These are phyloP conservation scores for Cyberlindnera nakhonratchasimensis DNA, from an alignment of 805 yeast genomes.

Conservation along the genomic window DNA sequence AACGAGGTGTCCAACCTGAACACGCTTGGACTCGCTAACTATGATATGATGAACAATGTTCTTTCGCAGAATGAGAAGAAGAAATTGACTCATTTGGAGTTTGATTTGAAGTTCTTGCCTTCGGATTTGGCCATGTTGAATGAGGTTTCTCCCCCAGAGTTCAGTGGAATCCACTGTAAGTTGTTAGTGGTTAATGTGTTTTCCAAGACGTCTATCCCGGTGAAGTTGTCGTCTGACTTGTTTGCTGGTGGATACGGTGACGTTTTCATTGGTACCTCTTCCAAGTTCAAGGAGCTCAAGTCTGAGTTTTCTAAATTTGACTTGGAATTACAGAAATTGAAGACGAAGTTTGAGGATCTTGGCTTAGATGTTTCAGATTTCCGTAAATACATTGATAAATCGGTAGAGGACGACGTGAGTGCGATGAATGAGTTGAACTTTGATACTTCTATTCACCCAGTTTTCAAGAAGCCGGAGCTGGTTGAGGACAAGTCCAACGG, in stretches of 20 bases:
- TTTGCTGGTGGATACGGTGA: conserved; percentile 18
- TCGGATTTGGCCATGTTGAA: conserved; percentile 20
- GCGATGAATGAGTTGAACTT: conserved; percentile 21
- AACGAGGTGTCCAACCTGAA: conserved; percentile 33
- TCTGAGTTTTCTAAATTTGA: conserved; percentile 21
- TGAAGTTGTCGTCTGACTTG: conserved; percentile 35
- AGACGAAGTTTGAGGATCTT: conserved; percentile 7
- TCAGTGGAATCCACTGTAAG: conserved; percentile 29
- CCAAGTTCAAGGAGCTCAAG: conserved; percentile 23
- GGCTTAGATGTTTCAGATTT: conserved; percentile 7
- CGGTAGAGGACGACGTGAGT: conserved; percentile 18
- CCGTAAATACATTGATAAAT: conserved; percentile 14
- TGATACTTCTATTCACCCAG: conserved; percentile 11
- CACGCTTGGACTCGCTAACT: conserved; percentile 34
- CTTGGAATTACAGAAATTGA: conserved; percentile 19
- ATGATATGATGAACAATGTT: conserved; percentile 27
- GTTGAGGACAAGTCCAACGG: conserved; percentile 17
- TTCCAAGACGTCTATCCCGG: conserved; percentile 39
- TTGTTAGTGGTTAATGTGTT: conserved; percentile 33
- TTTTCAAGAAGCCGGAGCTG: conserved; percentile 22
- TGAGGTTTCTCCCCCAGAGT: conserved; percentile 29
- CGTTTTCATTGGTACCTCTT: conserved; percentile 10
- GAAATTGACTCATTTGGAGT: conserved; percentile 26
- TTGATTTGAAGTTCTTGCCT: conserved; percentile 30
- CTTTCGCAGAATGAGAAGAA: conserved; percentile 31